Evolutionary conservation across 176 grass and related monocot species (phyloP), one percentile per base, ranked within the genome.

Genomic region (Oryza glumipatula): DNA sequence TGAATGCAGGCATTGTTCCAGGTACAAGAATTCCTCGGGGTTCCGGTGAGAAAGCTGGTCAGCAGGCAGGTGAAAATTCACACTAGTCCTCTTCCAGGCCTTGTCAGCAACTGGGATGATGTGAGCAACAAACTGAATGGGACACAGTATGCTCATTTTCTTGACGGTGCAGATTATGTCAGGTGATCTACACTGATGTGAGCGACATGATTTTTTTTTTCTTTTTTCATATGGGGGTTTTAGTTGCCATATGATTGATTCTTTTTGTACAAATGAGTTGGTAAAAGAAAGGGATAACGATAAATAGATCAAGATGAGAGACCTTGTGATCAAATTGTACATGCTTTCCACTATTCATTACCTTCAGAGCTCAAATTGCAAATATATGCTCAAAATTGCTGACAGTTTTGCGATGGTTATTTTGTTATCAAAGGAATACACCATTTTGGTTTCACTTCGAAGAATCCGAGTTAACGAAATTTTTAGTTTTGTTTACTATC

Each of bases 41-140:
- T 98, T 76, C 93, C 93, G 0, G 67, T 84, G 60, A 90, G 72
- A 54, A 88, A 72, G 35, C 69, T 98, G 84, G 88, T 93, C 38
- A 98, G 95, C 78, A 90, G 75, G 26, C 95, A 98, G 80, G 92
- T 98, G 76, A 98, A 95, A 86, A 98, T 98, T 80, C 95, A 98
- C 77, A 98, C 87, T 0, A 84, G 80, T 17, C 87, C 93, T 6
- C 88, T 92, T 67, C 89, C 92, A 10, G 76, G 79, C 35, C 92
- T 92, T 43, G 78, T 97, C 60, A 74, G 66, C 44, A 94, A 94
- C 74, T 97, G 95, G 95, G 71, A 85, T n/a, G 90, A 97, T 76
- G 92, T 97, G 76, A 83, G n/a, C 68, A 87, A 76, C 47, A 94
- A 46, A 22, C 82, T 97, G 72, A 94, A 94, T 5, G 83, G 87